Evolutionary conservation across 805 yeast species (phyloP).

Genomic region (Zygosaccharomyces rouxii): DNA sequence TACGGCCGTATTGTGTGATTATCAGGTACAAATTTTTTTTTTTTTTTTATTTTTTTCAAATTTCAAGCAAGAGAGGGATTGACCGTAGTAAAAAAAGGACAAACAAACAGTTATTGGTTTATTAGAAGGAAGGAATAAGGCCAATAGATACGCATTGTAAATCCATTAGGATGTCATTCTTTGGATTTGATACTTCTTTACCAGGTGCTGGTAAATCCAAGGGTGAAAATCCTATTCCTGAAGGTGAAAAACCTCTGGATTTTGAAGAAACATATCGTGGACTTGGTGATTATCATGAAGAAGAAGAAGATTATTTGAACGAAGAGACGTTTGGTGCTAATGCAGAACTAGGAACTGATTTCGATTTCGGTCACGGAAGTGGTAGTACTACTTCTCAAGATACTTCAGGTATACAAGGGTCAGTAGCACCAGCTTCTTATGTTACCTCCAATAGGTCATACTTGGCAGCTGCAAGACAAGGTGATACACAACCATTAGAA

Average conservation of each 20-base stretch:
- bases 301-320: conserved; percentile 59
- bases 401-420: conserved; percentile 22
- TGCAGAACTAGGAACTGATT: conserved; percentile 34
- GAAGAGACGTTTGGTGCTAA: conserved; percentile 33
- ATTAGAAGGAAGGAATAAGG: not conserved
- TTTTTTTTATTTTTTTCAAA: conserved; percentile 2
- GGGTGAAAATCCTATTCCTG: conserved; percentile 4
- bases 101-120: not conserved
- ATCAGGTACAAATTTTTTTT: not conserved
- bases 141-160: not conserved
- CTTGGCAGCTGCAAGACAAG: conserved; percentile 32
- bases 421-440: conserved; percentile 40
- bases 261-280: conserved; percentile 85
- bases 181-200: conserved; percentile 32
- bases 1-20: conserved; percentile 7
- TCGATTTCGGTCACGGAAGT: conserved; percentile 34
- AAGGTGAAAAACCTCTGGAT: conserved; percentile 44
- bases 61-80: not conserved
- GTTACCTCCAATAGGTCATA: conserved; percentile 22
- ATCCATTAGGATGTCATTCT: conserved; percentile 31
- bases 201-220: conserved; percentile 11
- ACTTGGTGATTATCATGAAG: conserved; percentile 63
- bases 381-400: conserved; percentile 7
- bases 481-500: conserved; percentile 30
- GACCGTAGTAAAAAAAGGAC: not conserved